Evolutionary conservation across 345 rosid genomes (phyloP).

Genomic region (Limnanthes douglasii): DNA sequence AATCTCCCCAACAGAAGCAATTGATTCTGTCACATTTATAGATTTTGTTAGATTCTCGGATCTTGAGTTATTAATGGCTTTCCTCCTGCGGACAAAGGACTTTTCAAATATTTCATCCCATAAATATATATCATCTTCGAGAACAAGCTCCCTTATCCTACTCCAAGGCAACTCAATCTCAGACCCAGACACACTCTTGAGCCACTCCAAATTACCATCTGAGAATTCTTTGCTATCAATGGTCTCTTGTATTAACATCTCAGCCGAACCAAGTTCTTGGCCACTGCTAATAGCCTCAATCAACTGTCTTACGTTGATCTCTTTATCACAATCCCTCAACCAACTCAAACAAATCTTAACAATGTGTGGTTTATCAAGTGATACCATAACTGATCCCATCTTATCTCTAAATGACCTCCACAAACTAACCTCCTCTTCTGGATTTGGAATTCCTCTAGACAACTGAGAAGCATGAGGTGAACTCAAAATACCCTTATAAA

Average conservation of each 20-base stretch:
- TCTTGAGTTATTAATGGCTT: slow-evolving; percentile 26
- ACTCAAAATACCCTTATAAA: slow-evolving; percentile 42
- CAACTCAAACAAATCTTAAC: slow-evolving; percentile 40
- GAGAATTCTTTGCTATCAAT: slow-evolving; percentile 54
- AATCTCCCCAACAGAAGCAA: slow-evolving; percentile 16
- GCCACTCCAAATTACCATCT: slow-evolving; percentile 68
- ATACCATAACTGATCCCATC: slow-evolving; percentile 29
- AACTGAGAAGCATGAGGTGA: slow-evolving; percentile 65
- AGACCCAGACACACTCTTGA: slow-evolving; percentile 55
- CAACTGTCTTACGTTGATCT: slow-evolving; percentile 34
- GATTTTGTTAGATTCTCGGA: slow-evolving; percentile 28
- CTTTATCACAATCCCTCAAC: slow-evolving; percentile 43
- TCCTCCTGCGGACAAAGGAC: slow-evolving; percentile 63
- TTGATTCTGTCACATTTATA: slow-evolving; percentile 20
- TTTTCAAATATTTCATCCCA: slow-evolving; percentile 80
- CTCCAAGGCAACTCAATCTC: slow-evolving; percentile 80
- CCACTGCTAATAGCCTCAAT: slow-evolving; percentile 37
- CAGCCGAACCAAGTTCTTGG: slow-evolving; percentile 43
- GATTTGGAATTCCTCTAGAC: slow-evolving; percentile 65
- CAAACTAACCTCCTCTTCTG: slow-evolving; percentile 54
- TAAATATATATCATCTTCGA: slow-evolving; percentile 54
- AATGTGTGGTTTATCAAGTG: slow-evolving; percentile 32
- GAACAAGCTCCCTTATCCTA: slow-evolving; percentile 50
- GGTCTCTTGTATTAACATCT: slow-evolving; percentile 37
- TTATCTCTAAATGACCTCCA: slow-evolving; percentile 58